Percentiles rank a stretch among this genome's conserved stretches.
These are phyloP conservation scores for Spatholobus suberectus DNA, from an alignment of 306 rosid species.

Conservation along the genomic window DNA sequence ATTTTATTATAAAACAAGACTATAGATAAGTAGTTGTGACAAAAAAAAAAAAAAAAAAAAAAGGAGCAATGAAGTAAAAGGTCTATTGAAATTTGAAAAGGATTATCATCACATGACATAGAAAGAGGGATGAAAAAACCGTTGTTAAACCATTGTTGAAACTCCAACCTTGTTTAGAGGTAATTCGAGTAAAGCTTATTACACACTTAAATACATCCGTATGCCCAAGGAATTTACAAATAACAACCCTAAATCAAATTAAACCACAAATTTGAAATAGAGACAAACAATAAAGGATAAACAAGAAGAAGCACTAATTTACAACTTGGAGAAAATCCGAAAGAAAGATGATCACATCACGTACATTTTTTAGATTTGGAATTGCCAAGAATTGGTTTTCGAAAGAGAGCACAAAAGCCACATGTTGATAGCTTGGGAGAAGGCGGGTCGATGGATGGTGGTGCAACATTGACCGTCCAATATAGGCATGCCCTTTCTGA, in stretches of 20 bases:
- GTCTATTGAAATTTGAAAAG: neutral
- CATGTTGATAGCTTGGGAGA: conserved; percentile 75
- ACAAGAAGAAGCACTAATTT: neutral
- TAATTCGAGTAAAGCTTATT: conserved; percentile 11
- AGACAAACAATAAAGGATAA: neutral
- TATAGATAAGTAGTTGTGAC: neutral
- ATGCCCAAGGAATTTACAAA: conserved; percentile 20
- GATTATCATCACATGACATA: neutral
- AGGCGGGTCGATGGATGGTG: conserved; percentile 66
- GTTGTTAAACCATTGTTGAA: neutral
- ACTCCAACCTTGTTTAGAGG: neutral
- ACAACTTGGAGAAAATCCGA: conserved; percentile 20
- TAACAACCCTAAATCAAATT: neutral
- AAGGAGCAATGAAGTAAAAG: neutral
- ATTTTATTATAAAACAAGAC: neutral
- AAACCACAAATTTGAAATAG: neutral
- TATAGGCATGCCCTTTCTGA: conserved; percentile 30
- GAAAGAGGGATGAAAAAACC: neutral
- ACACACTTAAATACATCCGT: neutral
- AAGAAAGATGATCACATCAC: neutral
- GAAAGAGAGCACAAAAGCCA: conserved; percentile 63
- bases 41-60: neutral
- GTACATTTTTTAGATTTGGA: conserved; percentile 53
- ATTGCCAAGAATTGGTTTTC: conserved; percentile 44
- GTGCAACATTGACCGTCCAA: conserved; percentile 50